Evolutionary conservation across 331 rosid species (phyloP).

Genomic region (Arachis monticola): DNA sequence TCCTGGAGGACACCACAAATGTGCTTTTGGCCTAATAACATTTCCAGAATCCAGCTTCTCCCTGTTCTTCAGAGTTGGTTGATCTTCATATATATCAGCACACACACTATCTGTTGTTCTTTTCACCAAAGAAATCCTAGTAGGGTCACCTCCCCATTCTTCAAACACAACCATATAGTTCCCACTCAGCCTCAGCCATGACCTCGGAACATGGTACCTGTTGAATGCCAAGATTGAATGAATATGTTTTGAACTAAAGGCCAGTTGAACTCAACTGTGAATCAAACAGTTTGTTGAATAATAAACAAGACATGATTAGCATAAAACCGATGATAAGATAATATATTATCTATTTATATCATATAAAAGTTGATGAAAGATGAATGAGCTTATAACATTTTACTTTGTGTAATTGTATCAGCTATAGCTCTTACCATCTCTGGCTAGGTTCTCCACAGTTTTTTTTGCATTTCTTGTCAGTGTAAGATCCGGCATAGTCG

Average conservation of each 20-base stretch:
- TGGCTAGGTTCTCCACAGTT: slow-evolving; percentile 91
- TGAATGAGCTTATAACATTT: too few species aligned
- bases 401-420: background rate
- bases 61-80: slow-evolving; percentile 52
- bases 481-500: slow-evolving; percentile 72
- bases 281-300: too few species aligned
- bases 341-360: too few species aligned
- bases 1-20: slow-evolving; percentile 65
- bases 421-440: slow-evolving; percentile 68
- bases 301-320: too few species aligned
- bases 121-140: slow-evolving; percentile 65
- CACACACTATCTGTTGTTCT: slow-evolving; percentile 60
- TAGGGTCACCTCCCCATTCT: slow-evolving; percentile 93
- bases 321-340: too few species aligned
- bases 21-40: slow-evolving; percentile 53
- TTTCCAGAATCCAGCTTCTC: slow-evolving; percentile 48
- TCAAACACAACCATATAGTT: slow-evolving; percentile 84
- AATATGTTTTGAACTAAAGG: too few species aligned
- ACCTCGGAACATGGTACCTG: slow-evolving; percentile 98
- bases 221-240: slow-evolving; percentile 18
- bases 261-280: too few species aligned
- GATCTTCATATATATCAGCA: slow-evolving; percentile 65
- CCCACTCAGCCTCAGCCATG: slow-evolving; percentile 74
- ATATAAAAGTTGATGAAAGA: too few species aligned
- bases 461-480: slow-evolving; percentile 64